Percentiles rank a stretch among this genome's conserved stretches.
Conservation (phyloP, 2,329 filamentous ascomycete species). For the Dothiorella sarmentorum region DNA sequence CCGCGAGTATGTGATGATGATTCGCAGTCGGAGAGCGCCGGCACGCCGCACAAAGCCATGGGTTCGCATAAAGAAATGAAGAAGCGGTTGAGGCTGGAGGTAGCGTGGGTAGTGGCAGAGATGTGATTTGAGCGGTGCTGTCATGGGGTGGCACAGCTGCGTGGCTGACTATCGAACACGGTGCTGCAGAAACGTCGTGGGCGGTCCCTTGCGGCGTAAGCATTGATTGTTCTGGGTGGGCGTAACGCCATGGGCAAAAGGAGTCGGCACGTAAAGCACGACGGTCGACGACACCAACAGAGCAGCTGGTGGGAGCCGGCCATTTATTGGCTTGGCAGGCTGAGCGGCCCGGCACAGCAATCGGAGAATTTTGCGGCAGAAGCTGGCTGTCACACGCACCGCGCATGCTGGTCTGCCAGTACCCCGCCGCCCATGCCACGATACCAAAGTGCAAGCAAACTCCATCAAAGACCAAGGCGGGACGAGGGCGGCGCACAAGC, state of each 20-base stretch:
- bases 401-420: background rate
- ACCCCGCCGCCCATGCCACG: too few relatives aligned
- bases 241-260: too few relatives aligned
- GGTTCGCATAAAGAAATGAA: slow-evolving; percentile 4
- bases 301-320: slow-evolving; percentile 3
- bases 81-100: background rate
- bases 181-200: slow-evolving; percentile 11
- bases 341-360: background rate
- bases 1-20: too few relatives aligned
- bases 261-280: background rate
- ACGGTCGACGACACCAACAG: background rate
- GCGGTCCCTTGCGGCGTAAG: background rate
- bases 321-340: slow-evolving; percentile 12
- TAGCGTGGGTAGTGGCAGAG: background rate
- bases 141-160: background rate
- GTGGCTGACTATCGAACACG: slow-evolving; percentile 1
- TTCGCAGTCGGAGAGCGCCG: background rate
- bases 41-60: background rate
- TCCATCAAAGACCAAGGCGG: background rate
- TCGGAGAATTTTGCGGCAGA: slow-evolving; percentile 8
- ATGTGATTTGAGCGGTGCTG: slow-evolving; percentile 9
- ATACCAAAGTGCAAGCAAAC: too few relatives aligned
- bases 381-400: background rate
- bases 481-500: slow-evolving; percentile 1
- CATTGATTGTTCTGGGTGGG: background rate